Percentiles rank a stretch among this genome's conserved stretches.
Conservation (phyloP, 352 stramenopile genomes). For the Phytophthora sojae region DNA sequence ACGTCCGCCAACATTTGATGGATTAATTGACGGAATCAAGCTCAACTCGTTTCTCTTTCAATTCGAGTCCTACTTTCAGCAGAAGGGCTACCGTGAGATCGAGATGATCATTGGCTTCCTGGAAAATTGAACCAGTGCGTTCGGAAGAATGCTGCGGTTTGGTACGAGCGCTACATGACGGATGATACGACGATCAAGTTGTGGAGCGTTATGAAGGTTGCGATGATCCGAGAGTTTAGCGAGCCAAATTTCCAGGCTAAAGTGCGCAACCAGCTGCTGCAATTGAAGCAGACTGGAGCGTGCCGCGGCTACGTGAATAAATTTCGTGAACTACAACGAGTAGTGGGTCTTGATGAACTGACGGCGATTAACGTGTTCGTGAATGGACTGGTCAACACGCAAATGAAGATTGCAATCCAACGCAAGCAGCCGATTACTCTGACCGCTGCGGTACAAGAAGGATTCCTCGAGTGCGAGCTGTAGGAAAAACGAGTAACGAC, state of each 20-base stretch:
- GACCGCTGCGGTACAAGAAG: conserved; percentile 8
- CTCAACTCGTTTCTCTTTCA: conserved; percentile 12
- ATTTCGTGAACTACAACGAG: conserved; percentile 12
- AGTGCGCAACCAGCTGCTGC: conserved; percentile 2
- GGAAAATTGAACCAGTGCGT: not conserved
- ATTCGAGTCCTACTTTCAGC: conserved; percentile 11
- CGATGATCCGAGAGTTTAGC: not conserved
- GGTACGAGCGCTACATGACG: not conserved
- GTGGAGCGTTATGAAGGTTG: not conserved
- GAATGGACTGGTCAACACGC: not conserved
- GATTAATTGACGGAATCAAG: conserved; percentile 15
- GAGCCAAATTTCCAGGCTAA: not conserved
- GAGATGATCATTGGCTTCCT: conserved; percentile 6
- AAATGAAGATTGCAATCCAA: not conserved
- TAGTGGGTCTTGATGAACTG: conserved; percentile 1
- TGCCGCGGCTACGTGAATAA: conserved; percentile 12
- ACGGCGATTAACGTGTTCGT: conserved; percentile 8
- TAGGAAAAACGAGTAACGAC: conserved; percentile 1
- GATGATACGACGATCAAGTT: not conserved
- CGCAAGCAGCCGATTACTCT: conserved; percentile 10
- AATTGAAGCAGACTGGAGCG: conserved; percentile 3
- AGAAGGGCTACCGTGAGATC: not conserved
- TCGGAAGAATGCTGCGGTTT: not conserved
- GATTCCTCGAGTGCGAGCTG: conserved; percentile 13
- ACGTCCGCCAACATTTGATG: conserved; percentile 13